Base-by-base conservation (phyloP, 2,329 filamentous ascomycete genomes). In the Exophiala phaeomuriformis region DNA sequence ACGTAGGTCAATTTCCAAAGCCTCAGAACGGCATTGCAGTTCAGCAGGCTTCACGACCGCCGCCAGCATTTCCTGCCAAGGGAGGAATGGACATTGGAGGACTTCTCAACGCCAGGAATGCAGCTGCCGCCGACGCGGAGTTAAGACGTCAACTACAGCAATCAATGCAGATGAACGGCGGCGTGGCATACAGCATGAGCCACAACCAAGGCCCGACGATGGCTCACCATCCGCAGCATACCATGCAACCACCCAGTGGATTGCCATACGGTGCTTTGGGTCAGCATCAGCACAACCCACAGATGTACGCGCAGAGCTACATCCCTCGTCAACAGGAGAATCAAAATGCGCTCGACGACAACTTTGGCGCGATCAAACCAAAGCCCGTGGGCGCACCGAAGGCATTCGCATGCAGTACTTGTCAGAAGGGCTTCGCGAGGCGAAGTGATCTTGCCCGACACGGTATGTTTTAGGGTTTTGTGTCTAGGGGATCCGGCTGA, bases 371-470 rank as follows among this genome's bases (percentile, higher is more conserved):
- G 63, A 66, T 70, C 49, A 71, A 75, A 71, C 63, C 65, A n/a
- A 66, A 65, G 39, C 61, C 57, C 66, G 74, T 69, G 67, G 77
- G 62, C 33, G 75, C 79, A 31, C 77, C 80, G 7, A 87, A 96
- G 72, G 84, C 88, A 1, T 96, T 93, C 66, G 85, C 89, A 27
- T 98, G 93, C 73, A 86, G 83, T 60, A 91, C 86, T 2, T 98
- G 93, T 69, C 80, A 80, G 53, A 97, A 97, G 72, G 86, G 86
- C 28, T 98, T 98, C 68, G 93, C 93, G 49, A 79, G 93, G 65
- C 81, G 93, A 61, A 97, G 91, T 71, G 93, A 98, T 73, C 81
- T 97, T 48, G 89, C 90, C 59, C 82, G 93, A 65, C 93, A 98
- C 72, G 91, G 91, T 96, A 81, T 70, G 85, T 72, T 35, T 33